Conservation (phyloP, 2,329 filamentous ascomycete genomes). For the Erysiphe pulchra region DNA sequence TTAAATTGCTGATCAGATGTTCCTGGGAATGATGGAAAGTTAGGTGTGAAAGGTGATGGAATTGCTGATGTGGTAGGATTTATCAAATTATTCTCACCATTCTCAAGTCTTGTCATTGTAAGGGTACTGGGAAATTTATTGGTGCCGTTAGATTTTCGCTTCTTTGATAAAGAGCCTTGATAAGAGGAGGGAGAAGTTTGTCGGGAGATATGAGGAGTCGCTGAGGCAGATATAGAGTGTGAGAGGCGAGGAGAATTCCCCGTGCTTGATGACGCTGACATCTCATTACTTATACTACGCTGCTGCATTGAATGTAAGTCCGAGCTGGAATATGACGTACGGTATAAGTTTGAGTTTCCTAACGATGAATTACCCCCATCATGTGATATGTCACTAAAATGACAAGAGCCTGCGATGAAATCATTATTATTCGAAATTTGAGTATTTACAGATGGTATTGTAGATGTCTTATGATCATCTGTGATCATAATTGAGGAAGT, state of each 20-base stretch:
- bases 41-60: constrained; percentile 28
- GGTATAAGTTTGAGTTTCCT: constrained; percentile 19
- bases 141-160: constrained; percentile 51
- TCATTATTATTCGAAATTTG: constrained; percentile 12
- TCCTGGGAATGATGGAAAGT: constrained; percentile 18
- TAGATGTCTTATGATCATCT: constrained; percentile 83
- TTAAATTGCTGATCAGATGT: constrained; percentile 13
- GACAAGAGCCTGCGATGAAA: constrained; percentile 11
- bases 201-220: constrained; percentile 39
- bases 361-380: constrained; percentile 6
- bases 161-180: constrained; percentile 44
- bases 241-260: constrained; percentile 15
- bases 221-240: constrained; percentile 18
- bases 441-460: constrained; percentile 15
- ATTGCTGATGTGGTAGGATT: constrained; percentile 15
- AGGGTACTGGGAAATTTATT: constrained; percentile 45
- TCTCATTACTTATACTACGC: constrained; percentile 15
- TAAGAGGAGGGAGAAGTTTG: constrained; percentile 45
- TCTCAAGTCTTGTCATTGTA: constrained; percentile 62
- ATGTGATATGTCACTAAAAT: constrained; percentile 6
- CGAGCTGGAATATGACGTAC: constrained; percentile 31
- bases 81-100: constrained; percentile 16
- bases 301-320: constrained; percentile 35
- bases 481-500: constrained; percentile 88
- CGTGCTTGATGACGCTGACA: constrained; percentile 8